phyloP scores from a whole-genome alignment of 768 basidiomycete genomes.

The Leccinum subgranulosum region DNA sequence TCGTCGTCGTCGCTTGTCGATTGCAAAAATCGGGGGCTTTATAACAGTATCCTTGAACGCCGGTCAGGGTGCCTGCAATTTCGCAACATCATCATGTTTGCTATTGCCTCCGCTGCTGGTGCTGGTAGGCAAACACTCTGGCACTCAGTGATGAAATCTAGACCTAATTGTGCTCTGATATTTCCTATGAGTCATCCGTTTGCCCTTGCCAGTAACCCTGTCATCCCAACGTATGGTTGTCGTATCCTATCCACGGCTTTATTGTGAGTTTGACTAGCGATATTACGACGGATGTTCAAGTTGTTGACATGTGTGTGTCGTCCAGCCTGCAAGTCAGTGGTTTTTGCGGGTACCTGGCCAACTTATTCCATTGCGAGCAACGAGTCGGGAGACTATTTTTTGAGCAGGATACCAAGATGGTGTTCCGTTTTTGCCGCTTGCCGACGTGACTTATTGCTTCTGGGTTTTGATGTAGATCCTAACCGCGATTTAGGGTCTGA shows the following conservation, averaged over 20 bases:
- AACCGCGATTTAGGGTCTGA: no score
- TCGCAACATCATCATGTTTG: neutral
- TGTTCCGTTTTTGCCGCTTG: neutral
- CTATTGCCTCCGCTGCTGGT: neutral
- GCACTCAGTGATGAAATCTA: no score
- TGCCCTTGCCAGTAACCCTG: neutral
- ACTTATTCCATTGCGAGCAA: neutral
- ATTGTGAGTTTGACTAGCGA: neutral
- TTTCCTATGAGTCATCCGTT: neutral
- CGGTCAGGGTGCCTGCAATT: neutral
- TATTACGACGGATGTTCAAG: no score
- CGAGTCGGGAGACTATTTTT: neutral
- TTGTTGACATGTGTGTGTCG: neutral
- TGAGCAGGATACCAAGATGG: neutral
- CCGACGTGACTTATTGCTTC: neutral
- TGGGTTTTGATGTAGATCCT: neutral
- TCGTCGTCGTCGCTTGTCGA: neutral
- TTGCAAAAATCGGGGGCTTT: neutral
- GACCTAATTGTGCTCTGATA: no score
- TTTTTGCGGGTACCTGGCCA: constrained; percentile 4
- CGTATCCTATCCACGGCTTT: neutral
- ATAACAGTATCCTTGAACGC: neutral
- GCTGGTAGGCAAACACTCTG: neutral
- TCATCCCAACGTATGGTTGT: neutral
- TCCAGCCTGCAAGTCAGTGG: neutral